Evolutionary conservation across 2,329 filamentous ascomycete genomes (phyloP).

Genomic region (Calonectria hongkongensis): DNA sequence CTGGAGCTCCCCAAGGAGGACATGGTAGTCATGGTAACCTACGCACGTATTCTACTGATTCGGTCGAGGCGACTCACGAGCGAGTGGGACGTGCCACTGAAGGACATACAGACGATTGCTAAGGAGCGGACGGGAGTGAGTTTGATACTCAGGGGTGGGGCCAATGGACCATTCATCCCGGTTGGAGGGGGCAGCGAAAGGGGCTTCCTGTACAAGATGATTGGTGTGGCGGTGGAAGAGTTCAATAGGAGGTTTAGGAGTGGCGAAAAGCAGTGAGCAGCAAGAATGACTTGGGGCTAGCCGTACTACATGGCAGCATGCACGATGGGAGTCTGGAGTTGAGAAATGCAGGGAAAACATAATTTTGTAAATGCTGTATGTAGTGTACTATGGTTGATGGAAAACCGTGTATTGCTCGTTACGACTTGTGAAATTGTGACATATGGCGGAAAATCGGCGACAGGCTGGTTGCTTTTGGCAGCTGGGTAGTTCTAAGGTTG

Average conservation of each 20-base stretch:
- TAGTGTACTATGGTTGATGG: slow-evolving; percentile 17
- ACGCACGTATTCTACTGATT: slow-evolving; percentile 91
- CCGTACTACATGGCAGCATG: neutral
- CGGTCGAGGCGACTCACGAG: slow-evolving; percentile 88
- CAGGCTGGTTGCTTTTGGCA: neutral
- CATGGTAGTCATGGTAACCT: slow-evolving; percentile 92
- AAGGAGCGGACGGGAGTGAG: slow-evolving; percentile 97
- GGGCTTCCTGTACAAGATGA: slow-evolving; percentile 78
- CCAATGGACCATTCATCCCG: slow-evolving; percentile 95
- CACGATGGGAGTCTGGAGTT: slow-evolving; percentile 21
- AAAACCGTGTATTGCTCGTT: neutral
- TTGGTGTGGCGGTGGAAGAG: slow-evolving; percentile 79
- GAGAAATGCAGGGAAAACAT: neutral
- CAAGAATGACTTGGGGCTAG: neutral
- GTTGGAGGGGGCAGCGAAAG: slow-evolving; percentile 89
- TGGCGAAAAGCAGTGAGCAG: slow-evolving; percentile 54
- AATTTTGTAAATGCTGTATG: neutral
- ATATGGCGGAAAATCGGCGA: neutral
- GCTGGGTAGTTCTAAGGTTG: neutral
- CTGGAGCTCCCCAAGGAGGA: slow-evolving; percentile 92
- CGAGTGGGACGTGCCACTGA: slow-evolving; percentile 97
- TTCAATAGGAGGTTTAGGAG: slow-evolving; percentile 77
- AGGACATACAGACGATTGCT: slow-evolving; percentile 96
- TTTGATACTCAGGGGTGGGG: slow-evolving; percentile 89
- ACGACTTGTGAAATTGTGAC: neutral